Evolutionary conservation across 2,329 filamentous ascomycete genomes (phyloP), one percentile per base, ranked within the genome.

Genomic region (Aspergillus luchuensis): DNA sequence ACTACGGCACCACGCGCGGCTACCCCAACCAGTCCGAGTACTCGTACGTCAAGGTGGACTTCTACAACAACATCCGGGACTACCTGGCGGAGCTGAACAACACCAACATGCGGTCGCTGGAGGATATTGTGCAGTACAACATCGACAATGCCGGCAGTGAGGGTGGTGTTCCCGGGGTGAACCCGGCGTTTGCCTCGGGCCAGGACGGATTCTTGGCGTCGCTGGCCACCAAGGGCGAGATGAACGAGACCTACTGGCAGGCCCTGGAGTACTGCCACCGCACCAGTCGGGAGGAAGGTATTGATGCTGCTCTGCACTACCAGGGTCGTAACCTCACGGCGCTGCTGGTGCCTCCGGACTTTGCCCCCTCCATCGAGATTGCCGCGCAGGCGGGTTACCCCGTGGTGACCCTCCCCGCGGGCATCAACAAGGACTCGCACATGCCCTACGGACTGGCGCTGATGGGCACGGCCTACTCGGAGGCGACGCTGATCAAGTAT

Each of bases 361-460:
- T 89, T 3, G 89, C 83, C 0, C 87, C 90, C 72, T 84, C 85
- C 4, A 86, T 86, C 63, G 86, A 91, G 74, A 84, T 91, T 61
- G 87, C 89, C 0, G 90, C 90, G 0, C 89, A 92, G 75, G 90
- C 90, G 5, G 89, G 89, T 0, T 92, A 92, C 69, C 90, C 89
- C 0, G 82, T 90, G 70, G 80, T 92, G 54, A 91, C 89, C 0
- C 71, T 92, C 1, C 90, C 90, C 0, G 87, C 82, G 0, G 87
- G 87, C 1, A 77, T 86, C 5, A 79, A 84, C 64, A 66, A 74
- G 8, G 75, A 63, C 11, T 83, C 81, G 3, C 84, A 85, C 6
- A 87, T 89, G 84, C 85, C 85, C 0, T 87, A 86, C 63, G 86
- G 86, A 1, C 71, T 89, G 25, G 85, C 80, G 0, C 77, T 89